Evolutionary conservation across 2,329 filamentous ascomycete genomes (phyloP).

Genomic region (Aspergillus clavatus): DNA sequence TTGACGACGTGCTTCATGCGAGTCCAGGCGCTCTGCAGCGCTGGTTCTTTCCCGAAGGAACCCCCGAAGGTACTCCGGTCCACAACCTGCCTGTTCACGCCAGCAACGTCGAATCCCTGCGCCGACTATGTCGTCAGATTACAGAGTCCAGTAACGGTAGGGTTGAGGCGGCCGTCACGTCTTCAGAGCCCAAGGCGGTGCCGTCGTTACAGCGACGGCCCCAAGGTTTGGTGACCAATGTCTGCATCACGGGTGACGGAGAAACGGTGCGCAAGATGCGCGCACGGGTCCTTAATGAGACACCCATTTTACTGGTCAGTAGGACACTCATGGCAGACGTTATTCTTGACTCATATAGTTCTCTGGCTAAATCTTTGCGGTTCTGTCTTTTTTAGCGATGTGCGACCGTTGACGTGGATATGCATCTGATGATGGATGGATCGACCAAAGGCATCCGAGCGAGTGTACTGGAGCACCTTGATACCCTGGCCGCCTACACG

Average conservation of each 20-base stretch:
- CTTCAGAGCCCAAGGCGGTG: constrained; percentile 69
- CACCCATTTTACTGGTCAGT: constrained; percentile 83
- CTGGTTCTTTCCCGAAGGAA: constrained; percentile 90
- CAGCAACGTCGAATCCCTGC: constrained; percentile 75
- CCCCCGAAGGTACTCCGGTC: constrained; percentile 75
- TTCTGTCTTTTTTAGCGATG: constrained; percentile 66
- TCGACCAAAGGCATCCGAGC: constrained; percentile 63
- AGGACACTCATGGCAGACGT: constrained; percentile 13
- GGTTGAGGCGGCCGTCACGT: constrained; percentile 78
- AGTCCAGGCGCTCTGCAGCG: constrained; percentile 80
- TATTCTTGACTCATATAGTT: constrained; percentile 13
- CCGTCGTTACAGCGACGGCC: constrained; percentile 44
- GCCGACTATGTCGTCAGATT: constrained; percentile 75
- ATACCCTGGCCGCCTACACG: constrained; percentile 79
- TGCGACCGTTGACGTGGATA: constrained; percentile 88
- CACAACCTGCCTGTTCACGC: constrained; percentile 89
- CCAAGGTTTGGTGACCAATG: constrained; percentile 70
- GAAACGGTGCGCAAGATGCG: constrained; percentile 86
- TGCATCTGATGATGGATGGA: constrained; percentile 79
- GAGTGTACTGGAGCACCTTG: constrained; percentile 75
- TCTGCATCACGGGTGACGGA: constrained; percentile 81
- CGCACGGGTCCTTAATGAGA: constrained; percentile 84
- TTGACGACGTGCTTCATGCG: constrained; percentile 90
- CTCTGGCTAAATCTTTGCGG: constrained; percentile 19
- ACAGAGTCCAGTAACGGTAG: constrained; percentile 64